Conservation (phyloP, 768 basidiomycete species). For the Thelephora aurantiotincta region DNA sequence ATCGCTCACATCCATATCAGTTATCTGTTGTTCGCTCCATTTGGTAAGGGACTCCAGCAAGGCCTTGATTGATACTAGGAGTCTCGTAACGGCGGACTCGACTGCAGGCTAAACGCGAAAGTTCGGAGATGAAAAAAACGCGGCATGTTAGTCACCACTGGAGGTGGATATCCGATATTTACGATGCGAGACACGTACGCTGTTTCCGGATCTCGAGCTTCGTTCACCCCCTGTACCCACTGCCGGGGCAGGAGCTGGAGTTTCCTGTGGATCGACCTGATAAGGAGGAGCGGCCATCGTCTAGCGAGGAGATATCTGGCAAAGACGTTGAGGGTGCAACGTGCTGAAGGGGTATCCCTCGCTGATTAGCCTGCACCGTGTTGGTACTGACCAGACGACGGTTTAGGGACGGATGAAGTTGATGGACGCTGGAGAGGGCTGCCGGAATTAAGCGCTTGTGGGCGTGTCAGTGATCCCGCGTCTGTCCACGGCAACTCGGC, state of each 20-base stretch:
- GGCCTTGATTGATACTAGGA: slow-evolving; percentile 89
- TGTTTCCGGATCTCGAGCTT: background rate
- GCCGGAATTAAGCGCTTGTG: no score
- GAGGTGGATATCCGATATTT: no score
- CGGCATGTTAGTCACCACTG: background rate
- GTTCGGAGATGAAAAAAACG: background rate
- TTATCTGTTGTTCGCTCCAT: slow-evolving; percentile 65
- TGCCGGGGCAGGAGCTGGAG: background rate
- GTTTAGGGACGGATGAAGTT: no score
- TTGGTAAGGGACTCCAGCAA: slow-evolving; percentile 80
- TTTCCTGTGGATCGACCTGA: background rate
- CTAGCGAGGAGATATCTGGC: no score
- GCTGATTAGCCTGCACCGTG: no score
- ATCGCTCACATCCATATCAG: slow-evolving; percentile 81
- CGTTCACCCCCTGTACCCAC: background rate
- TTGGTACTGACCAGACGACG: no score
- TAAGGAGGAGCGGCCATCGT: background rate
- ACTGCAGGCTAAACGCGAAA: slow-evolving; percentile 45
- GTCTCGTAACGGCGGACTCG: slow-evolving; percentile 82
- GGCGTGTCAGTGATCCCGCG: no score
- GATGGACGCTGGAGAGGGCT: no score
- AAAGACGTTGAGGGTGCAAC: no score
- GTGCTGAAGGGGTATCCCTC: no score
- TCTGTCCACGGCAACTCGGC: no score
- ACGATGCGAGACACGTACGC: background rate